Conservation (phyloP, 768 basidiomycete genomes). For the Leccinellum rugosiceps region DNA sequence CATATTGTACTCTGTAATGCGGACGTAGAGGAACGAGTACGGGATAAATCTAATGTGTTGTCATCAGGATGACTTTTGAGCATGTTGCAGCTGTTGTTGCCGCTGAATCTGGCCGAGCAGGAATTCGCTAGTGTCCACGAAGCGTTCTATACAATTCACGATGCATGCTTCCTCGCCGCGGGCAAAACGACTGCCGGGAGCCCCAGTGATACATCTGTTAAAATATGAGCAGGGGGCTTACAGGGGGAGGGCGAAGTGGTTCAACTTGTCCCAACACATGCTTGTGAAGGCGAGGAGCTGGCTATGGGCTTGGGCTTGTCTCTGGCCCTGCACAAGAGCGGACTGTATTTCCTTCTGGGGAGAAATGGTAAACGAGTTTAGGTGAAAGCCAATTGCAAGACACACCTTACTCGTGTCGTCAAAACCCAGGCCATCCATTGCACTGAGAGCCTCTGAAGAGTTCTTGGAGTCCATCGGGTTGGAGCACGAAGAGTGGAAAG, state of each 20-base stretch:
- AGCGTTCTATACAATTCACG: constrained; percentile 86
- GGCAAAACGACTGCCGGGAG: constrained; percentile 75
- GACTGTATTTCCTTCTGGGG: constrained; percentile 74
- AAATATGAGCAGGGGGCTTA: constrained; percentile 5
- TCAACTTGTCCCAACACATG: constrained; percentile 90
- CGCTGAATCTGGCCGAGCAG: constrained; percentile 66
- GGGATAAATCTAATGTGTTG: neutral
- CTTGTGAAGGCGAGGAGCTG: constrained; percentile 76
- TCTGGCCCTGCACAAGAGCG: constrained; percentile 77
- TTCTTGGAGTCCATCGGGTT: constrained; percentile 23
- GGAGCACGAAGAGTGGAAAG: neutral
- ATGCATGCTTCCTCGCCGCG: constrained; percentile 79
- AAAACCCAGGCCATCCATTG: constrained; percentile 47
- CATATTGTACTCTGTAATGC: constrained; percentile 8
- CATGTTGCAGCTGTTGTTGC: constrained; percentile 48
- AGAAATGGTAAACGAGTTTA: constrained; percentile 2
- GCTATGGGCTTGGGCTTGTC: constrained; percentile 77
- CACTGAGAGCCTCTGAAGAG: constrained; percentile 20
- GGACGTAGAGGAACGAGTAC: constrained; percentile 1
- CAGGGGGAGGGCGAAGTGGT: constrained; percentile 22
- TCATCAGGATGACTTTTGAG: constrained; percentile 16
- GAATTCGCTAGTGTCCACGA: constrained; percentile 82
- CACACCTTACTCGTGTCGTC: constrained; percentile 76
- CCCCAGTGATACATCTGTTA: constrained; percentile 74
- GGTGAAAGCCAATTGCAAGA: neutral